phyloP scores from a whole-genome alignment of 2,329 filamentous ascomycete species.

The Aureobasidium sp. region DNA sequence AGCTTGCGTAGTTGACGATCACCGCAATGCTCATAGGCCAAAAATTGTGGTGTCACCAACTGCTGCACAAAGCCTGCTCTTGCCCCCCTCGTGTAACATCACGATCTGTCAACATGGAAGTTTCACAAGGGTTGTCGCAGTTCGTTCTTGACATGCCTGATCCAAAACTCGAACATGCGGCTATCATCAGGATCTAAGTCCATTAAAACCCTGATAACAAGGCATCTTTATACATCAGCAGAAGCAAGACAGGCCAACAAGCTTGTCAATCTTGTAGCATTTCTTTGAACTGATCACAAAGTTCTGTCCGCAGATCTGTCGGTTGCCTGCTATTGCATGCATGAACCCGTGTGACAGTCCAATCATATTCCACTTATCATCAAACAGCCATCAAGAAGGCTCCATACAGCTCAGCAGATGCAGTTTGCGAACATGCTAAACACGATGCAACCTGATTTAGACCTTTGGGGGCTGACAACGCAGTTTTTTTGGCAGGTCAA shows the following conservation, averaged over 20 bases:
- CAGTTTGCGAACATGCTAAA: background rate
- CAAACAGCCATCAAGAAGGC: background rate
- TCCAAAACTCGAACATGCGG: background rate
- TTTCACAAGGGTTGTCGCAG: too few relatives aligned
- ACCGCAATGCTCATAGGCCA: background rate
- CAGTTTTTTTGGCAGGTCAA: background rate
- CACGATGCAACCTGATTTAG: background rate
- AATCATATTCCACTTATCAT: background rate
- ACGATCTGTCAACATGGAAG: background rate
- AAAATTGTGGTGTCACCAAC: background rate
- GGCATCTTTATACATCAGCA: background rate
- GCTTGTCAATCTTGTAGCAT: background rate
- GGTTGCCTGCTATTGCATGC: background rate
- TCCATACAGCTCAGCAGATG: background rate
- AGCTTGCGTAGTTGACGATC: background rate
- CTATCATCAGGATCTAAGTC: background rate
- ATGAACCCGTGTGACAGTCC: constrained; percentile 5
- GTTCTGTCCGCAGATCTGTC: background rate
- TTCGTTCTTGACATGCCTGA: background rate
- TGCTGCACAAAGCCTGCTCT: background rate
- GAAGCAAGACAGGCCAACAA: background rate
- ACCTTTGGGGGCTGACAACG: background rate
- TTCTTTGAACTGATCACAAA: background rate
- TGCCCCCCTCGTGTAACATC: background rate
- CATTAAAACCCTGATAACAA: background rate